phyloP scores from a whole-genome alignment of 805 yeast genomes.

The Cyberlindnera xishuangbannaensis region DNA sequence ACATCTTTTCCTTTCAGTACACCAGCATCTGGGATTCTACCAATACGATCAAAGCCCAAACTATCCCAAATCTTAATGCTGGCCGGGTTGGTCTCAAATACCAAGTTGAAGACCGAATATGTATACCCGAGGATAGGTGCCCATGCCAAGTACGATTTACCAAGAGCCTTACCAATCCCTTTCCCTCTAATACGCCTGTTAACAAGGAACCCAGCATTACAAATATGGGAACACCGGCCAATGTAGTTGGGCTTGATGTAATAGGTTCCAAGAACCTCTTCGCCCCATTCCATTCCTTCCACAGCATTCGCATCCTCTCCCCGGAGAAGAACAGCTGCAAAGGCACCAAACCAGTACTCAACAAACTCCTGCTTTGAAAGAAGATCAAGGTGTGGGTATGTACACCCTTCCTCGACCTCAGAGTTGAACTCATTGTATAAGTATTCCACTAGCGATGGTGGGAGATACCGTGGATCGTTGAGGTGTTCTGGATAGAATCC shows the following conservation, averaged over 20 bases:
- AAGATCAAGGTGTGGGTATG: conserved; percentile 57
- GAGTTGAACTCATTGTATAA: conserved; percentile 50
- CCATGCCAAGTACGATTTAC: conserved; percentile 56
- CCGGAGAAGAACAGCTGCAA: conserved; percentile 55
- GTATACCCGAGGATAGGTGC: conserved; percentile 77
- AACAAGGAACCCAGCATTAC: conserved; percentile 86
- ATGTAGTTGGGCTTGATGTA: conserved; percentile 82
- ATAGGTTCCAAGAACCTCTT: conserved; percentile 60
- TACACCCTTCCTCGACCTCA: conserved; percentile 66
- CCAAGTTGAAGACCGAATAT: conserved; percentile 83
- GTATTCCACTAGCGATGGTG: conserved; percentile 40
- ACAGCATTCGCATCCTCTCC: conserved; percentile 27
- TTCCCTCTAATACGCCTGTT: conserved; percentile 52
- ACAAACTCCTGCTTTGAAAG: conserved; percentile 44
- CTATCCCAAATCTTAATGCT: conserved; percentile 77
- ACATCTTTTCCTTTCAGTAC: conserved; percentile 55
- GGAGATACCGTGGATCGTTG: conserved; percentile 33
- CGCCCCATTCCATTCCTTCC: conserved; percentile 36
- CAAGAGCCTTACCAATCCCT: conserved; percentile 67
- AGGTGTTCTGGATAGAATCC: conserved; percentile 44
- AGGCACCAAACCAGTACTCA: conserved; percentile 63
- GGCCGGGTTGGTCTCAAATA: conserved; percentile 74
- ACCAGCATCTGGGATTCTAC: conserved; percentile 70
- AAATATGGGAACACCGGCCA: conserved; percentile 80
- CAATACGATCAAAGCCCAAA: conserved; percentile 76